phyloP scores from a whole-genome alignment of 2,329 filamentous ascomycete species.

The Rachicladosporium sp. region DNA sequence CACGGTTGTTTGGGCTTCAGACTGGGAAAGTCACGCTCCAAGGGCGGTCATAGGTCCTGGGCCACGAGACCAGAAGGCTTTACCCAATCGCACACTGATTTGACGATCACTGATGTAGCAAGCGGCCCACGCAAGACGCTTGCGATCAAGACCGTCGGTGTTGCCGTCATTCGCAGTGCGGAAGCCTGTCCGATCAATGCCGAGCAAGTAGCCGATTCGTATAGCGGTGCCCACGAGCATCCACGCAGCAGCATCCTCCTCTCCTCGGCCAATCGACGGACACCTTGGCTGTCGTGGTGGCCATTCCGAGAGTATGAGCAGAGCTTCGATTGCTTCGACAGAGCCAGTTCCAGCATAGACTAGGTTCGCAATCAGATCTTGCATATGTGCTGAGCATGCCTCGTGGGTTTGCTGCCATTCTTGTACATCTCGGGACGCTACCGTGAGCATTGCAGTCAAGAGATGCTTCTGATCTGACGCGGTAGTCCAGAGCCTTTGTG shows the following conservation, averaged over 20 bases:
- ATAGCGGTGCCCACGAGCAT: conserved; percentile 24
- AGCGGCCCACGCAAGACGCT: conserved; percentile 22
- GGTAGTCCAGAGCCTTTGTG: too few species aligned
- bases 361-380: conserved; percentile 19
- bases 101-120: conserved; percentile 24
- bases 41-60: conserved; percentile 23
- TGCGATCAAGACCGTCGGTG: conserved; percentile 19
- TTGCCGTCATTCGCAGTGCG: conserved; percentile 16
- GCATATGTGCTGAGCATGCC: conserved; percentile 16
- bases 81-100: conserved; percentile 22
- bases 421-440: too few species aligned
- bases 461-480: too few species aligned
- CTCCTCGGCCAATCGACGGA: conserved; percentile 19
- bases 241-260: conserved; percentile 24
- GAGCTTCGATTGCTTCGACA: conserved; percentile 23
- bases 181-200: conserved; percentile 23
- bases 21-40: conserved; percentile 20
- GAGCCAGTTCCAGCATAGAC: conserved; percentile 20
- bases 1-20: conserved; percentile 14
- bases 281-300: conserved; percentile 18
- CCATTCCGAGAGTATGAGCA: conserved; percentile 24
- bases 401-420: too few species aligned
- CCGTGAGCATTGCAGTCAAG: too few species aligned
- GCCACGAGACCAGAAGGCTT: conserved; percentile 23
- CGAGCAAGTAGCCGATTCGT: conserved; percentile 21